Evolutionary conservation across 768 basidiomycete species (phyloP).

Genomic region (Paxillus rubicundulus): DNA sequence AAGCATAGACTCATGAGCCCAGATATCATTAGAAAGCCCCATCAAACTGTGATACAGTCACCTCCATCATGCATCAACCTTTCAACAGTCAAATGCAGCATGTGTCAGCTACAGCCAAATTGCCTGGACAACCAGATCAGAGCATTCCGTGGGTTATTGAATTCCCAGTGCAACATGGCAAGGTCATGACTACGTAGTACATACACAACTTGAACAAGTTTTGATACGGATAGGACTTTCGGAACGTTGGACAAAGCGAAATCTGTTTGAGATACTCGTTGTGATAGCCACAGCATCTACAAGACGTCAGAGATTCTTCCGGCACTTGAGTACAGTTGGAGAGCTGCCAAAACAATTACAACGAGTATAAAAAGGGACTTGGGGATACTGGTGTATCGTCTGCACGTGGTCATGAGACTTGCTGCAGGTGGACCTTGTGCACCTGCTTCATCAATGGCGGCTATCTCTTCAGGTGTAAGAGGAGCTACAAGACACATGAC

Average conservation of each 20-base stretch:
- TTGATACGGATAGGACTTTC: no score
- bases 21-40: no score
- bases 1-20: no score
- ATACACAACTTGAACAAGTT: no score
- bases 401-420: background rate
- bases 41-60: no score
- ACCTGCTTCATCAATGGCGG: conserved; percentile 56
- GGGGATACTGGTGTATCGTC: background rate
- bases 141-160: background rate
- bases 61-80: no score
- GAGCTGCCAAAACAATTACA: background rate
- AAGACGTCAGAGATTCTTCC: background rate
- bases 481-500: conserved; percentile 34
- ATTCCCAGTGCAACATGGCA: background rate
- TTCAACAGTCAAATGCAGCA: no score
- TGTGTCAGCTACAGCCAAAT: no score
- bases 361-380: background rate
- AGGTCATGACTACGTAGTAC: no score
- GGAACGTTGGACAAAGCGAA: no score
- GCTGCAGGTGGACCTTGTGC: conserved; percentile 41
- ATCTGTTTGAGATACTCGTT: no score
- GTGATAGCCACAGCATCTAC: background rate
- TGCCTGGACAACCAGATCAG: no score
- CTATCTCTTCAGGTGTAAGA: conserved; percentile 56
- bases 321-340: background rate